Evolutionary conservation across 257 asterid genomes (phyloP).

Genomic region (Capsicum baccatum): DNA sequence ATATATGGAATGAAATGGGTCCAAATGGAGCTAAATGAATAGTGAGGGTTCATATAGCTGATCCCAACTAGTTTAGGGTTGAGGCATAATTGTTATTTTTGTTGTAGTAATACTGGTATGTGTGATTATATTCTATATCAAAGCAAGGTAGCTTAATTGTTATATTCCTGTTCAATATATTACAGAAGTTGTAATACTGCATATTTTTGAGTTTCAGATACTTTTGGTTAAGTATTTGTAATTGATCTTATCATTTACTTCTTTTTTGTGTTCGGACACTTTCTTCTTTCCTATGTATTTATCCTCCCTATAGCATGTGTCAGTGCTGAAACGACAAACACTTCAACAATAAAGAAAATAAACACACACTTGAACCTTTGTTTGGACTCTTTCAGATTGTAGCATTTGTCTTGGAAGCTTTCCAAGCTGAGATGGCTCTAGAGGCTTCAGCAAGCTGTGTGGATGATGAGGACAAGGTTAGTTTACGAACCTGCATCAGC

Average conservation of each 20-base stretch:
- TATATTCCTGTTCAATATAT: not conserved
- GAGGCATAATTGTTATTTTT: not conserved
- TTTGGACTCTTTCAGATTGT: slow-evolving; percentile 61
- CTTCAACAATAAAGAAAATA: slow-evolving; percentile 1
- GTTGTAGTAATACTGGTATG: not conserved
- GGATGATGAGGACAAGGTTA: slow-evolving; percentile 60
- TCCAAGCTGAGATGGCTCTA: slow-evolving; percentile 93
- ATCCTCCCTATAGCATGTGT: not conserved
- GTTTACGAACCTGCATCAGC: slow-evolving; percentile 32
- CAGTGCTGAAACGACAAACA: not conserved
- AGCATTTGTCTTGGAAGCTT: slow-evolving; percentile 98
- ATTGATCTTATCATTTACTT: not conserved
- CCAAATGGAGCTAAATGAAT: not conserved
- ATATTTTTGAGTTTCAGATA: not conserved
- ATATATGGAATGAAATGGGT: not conserved
- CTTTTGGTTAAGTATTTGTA: not conserved
- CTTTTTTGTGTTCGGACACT: not conserved
- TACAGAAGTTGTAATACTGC: slow-evolving; percentile 1
- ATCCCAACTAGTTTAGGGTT: not conserved
- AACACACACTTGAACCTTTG: not conserved
- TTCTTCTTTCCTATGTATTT: not conserved
- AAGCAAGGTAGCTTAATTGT: slow-evolving; percentile 13
- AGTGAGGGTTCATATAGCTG: not conserved
- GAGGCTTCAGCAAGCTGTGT: slow-evolving; percentile 57
- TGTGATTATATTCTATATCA: not conserved